Evolutionary conservation across 2,329 filamentous ascomycete species (phyloP).

Genomic region (Neonectria hederae): DNA sequence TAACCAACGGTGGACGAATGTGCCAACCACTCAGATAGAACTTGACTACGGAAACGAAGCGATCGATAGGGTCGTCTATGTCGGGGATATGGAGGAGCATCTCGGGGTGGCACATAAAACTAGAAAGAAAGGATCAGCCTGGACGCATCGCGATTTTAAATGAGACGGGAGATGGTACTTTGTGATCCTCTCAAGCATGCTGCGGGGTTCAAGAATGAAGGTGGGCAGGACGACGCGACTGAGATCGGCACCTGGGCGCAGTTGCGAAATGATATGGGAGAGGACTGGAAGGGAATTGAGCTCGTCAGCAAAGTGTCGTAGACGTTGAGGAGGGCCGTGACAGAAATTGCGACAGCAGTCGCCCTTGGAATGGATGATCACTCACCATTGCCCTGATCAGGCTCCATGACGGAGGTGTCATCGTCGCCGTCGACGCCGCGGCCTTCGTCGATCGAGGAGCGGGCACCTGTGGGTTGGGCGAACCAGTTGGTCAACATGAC

Average conservation of each 20-base stretch:
- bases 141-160: slow-evolving; percentile 2
- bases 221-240: slow-evolving; percentile 95
- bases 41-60: slow-evolving; percentile 95
- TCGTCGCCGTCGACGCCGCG: slow-evolving; percentile 60
- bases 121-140: slow-evolving; percentile 49
- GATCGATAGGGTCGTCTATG: slow-evolving; percentile 86
- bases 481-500: slow-evolving; percentile 57
- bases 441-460: slow-evolving; percentile 67
- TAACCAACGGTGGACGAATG: slow-evolving; percentile 89
- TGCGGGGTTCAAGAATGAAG: slow-evolving; percentile 96
- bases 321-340: background rate
- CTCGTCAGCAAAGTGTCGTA: slow-evolving; percentile 26
- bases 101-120: slow-evolving; percentile 99
- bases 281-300: slow-evolving; percentile 70
- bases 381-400: slow-evolving; percentile 93
- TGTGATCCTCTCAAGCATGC: slow-evolving; percentile 98
- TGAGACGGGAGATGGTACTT: slow-evolving; percentile 68
- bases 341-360: slow-evolving; percentile 21
- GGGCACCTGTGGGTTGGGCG: slow-evolving; percentile 53
- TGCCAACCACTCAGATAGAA: slow-evolving; percentile 99
- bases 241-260: slow-evolving; percentile 93
- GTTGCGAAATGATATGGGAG: slow-evolving; percentile 95
- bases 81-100: slow-evolving; percentile 87
- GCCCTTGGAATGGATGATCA: slow-evolving; percentile 29
- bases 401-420: slow-evolving; percentile 85